phyloP scores from a whole-genome alignment of 148 eudicot species.

The Vaccinium myrtillus region DNA sequence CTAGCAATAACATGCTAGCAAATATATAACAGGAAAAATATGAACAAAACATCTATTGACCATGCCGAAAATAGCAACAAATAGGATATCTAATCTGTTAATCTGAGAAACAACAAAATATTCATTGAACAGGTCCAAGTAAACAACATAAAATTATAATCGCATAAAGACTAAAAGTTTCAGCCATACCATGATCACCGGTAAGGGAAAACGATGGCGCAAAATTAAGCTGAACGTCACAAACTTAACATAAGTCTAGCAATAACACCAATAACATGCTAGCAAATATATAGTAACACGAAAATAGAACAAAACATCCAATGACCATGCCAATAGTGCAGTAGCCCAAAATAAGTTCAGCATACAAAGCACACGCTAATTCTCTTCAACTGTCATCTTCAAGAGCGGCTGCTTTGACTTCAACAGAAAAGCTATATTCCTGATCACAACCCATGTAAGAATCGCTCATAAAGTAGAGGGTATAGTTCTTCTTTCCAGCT shows the following conservation, averaged over 20 bases:
- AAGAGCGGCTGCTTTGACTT: constrained; percentile 43
- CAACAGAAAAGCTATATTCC: constrained; percentile 61
- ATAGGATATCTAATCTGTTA: too few species aligned
- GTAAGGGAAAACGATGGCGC: background rate
- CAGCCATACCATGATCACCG: background rate
- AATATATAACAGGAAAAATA: background rate
- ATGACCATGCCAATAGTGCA: background rate
- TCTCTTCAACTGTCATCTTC: constrained; percentile 15
- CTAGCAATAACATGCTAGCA: background rate
- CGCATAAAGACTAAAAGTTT: background rate
- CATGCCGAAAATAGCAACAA: background rate
- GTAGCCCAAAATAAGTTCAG: background rate
- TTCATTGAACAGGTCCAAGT: too few species aligned
- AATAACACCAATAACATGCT: background rate
- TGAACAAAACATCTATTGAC: background rate
- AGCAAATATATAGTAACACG: background rate
- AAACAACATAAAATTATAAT: background rate
- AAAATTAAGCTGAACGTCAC: background rate
- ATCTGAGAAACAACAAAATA: too few species aligned
- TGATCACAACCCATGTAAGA: constrained; percentile 88
- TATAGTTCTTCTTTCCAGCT: constrained; percentile 52
- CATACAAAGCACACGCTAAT: background rate
- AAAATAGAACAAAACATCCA: background rate
- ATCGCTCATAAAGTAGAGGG: constrained; percentile 79
- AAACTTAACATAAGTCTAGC: background rate